phyloP scores from a whole-genome alignment of 768 basidiomycete genomes.

The Rhizopogon roseolus region DNA sequence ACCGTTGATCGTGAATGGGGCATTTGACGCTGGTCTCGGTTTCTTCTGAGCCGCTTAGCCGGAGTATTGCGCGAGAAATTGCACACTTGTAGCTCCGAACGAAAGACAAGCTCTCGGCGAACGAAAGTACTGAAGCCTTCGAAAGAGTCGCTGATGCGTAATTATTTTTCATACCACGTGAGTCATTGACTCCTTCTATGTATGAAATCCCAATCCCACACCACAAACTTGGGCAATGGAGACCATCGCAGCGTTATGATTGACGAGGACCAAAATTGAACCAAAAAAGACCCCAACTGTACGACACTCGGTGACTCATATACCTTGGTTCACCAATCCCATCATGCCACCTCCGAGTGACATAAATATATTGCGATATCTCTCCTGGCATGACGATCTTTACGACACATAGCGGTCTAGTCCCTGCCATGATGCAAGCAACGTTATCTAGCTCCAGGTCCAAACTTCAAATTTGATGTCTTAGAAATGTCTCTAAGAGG shows the following conservation, averaged over 20 bases:
- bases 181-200: no score
- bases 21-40: background rate
- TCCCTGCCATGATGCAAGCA: background rate
- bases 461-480: background rate
- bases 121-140: background rate
- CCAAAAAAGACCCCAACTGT: background rate
- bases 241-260: background rate
- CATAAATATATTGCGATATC: background rate
- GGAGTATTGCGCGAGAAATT: background rate
- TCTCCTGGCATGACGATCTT: background rate
- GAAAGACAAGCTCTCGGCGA: no score
- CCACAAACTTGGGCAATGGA: background rate
- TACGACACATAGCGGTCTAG: background rate
- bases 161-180: no score
- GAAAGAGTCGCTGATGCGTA: background rate
- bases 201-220: no score
- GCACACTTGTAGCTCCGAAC: background rate
- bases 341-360: background rate
- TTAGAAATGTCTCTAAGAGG: background rate
- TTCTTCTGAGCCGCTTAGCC: background rate
- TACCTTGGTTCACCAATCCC: background rate
- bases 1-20: background rate
- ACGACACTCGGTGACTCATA: background rate
- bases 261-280: background rate
- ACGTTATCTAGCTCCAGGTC: background rate